phyloP scores from a whole-genome alignment of 805 yeast genomes.

The Gaillardinia entomophila region DNA sequence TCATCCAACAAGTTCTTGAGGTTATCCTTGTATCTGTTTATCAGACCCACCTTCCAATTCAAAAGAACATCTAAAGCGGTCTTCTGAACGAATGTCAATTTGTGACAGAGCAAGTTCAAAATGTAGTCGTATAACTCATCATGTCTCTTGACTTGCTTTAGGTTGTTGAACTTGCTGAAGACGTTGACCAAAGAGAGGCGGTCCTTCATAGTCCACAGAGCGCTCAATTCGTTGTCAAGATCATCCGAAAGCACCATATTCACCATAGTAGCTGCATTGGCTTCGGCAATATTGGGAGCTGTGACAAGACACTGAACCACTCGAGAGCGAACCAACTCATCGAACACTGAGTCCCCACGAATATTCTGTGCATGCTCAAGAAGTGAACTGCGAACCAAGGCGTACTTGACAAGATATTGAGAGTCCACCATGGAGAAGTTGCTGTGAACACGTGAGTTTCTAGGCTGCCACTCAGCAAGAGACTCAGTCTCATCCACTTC shows the following conservation, averaged over 20 bases:
- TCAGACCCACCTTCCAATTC: conserved; percentile 51
- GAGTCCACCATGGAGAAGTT: conserved; percentile 25
- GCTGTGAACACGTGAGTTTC: conserved; percentile 39
- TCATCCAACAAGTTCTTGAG: conserved; percentile 75
- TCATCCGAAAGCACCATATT: conserved; percentile 46
- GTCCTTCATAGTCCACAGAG: conserved; percentile 45
- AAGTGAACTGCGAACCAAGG: conserved; percentile 28
- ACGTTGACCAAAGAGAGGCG: conserved; percentile 54
- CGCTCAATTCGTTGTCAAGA: conserved; percentile 11
- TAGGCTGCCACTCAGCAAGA: conserved; percentile 35
- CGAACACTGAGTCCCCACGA: conserved; percentile 32
- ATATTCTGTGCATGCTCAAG: conserved; percentile 26
- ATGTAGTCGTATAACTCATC: conserved; percentile 50
- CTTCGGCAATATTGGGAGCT: conserved; percentile 68
- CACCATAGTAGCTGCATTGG: conserved; percentile 48
- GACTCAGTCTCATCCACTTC: not conserved
- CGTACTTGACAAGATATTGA: conserved; percentile 22
- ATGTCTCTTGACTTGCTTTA: conserved; percentile 48
- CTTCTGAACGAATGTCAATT: conserved; percentile 58
- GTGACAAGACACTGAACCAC: conserved; percentile 50
- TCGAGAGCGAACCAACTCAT: conserved; percentile 48
- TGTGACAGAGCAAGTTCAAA: conserved; percentile 54
- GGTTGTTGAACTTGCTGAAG: conserved; percentile 58
- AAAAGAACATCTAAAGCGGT: conserved; percentile 66
- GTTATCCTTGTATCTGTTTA: conserved; percentile 68